Evolutionary conservation across 1,284 basidiomycete species (phyloP).

Genomic region (Boletus sp.): DNA sequence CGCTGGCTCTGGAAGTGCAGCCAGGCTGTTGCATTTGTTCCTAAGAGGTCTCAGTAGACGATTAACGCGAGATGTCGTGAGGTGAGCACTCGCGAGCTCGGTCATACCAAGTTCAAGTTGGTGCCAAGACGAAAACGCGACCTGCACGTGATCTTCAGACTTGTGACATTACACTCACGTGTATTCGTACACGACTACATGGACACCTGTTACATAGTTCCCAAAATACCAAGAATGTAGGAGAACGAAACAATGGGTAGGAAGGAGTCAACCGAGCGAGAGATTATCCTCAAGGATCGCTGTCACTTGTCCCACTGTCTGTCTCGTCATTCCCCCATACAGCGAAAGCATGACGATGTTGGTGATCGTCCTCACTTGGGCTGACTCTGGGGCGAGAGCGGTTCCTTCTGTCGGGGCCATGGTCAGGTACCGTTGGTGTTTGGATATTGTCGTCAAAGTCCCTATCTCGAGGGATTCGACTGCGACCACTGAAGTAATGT

Average conservation of each 20-base stretch:
- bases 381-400: slow-evolving; percentile 37
- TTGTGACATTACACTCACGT: too few relatives aligned
- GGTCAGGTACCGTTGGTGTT: slow-evolving; percentile 58
- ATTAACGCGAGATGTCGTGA: slow-evolving; percentile 45
- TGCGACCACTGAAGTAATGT: slow-evolving; percentile 43
- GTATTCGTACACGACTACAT: slow-evolving; percentile 5
- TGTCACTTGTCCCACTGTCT: slow-evolving; percentile 76
- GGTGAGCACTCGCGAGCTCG: slow-evolving; percentile 20
- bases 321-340: slow-evolving; percentile 86
- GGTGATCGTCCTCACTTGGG: slow-evolving; percentile 37
- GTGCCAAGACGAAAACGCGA: slow-evolving; percentile 2
- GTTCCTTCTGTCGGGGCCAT: slow-evolving; percentile 32
- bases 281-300: slow-evolving; percentile 37
- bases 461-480: slow-evolving; percentile 50
- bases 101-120: slow-evolving; percentile 4
- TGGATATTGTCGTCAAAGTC: slow-evolving; percentile 51
- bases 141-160: slow-evolving; percentile 20
- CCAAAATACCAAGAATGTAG: not conserved
- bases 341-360: slow-evolving; percentile 63
- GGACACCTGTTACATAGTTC: not conserved
- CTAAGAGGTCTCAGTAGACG: slow-evolving; percentile 53
- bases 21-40: slow-evolving; percentile 45
- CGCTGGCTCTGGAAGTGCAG: slow-evolving; percentile 22
- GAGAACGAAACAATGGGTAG: slow-evolving; percentile 4
- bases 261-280: not conserved